A percentile compares a stretch with the other conserved stretches of the same genome.
These are phyloP conservation scores for Triadica sebifera DNA, from an alignment of 345 rosid species.

Conservation along the genomic window DNA sequence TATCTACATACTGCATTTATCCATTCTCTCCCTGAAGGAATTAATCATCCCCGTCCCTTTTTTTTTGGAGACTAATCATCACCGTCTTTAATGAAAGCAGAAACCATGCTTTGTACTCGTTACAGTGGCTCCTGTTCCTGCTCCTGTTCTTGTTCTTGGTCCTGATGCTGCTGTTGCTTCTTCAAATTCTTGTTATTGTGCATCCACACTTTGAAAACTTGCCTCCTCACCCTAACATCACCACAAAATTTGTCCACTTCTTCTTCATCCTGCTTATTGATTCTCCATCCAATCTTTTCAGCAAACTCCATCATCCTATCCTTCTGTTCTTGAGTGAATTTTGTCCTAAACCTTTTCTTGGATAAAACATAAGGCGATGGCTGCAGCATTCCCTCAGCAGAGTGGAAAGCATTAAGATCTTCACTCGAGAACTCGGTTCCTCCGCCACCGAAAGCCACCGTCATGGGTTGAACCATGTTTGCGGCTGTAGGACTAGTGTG, in stretches of 20 bases:
- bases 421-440: constrained; percentile 77
- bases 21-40: not conserved
- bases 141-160: constrained; percentile 8
- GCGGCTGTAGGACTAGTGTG: constrained; percentile 47
- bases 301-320: constrained; percentile 79
- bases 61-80: no score
- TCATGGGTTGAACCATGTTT: constrained; percentile 59
- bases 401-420: constrained; percentile 52
- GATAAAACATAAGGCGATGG: constrained; percentile 52
- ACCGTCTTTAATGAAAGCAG: not conserved
- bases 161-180: constrained; percentile 40
- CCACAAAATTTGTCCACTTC: constrained; percentile 57
- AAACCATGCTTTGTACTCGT: no score
- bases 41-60: no score
- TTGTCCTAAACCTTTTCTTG: constrained; percentile 64
- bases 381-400: constrained; percentile 23
- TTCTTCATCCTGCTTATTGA: constrained; percentile 65
- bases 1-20: constrained; percentile 7
- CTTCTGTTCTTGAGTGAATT: constrained; percentile 68
- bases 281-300: constrained; percentile 74
- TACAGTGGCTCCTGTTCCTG: constrained; percentile 6
- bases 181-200: constrained; percentile 71
- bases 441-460: constrained; percentile 58
- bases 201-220: constrained; percentile 87
- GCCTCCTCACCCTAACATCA: constrained; percentile 65